These are phyloP conservation scores for Sugiyamaella xylanicola DNA, from an alignment of 1,139 yeast genomes.

Conservation along the genomic window DNA sequence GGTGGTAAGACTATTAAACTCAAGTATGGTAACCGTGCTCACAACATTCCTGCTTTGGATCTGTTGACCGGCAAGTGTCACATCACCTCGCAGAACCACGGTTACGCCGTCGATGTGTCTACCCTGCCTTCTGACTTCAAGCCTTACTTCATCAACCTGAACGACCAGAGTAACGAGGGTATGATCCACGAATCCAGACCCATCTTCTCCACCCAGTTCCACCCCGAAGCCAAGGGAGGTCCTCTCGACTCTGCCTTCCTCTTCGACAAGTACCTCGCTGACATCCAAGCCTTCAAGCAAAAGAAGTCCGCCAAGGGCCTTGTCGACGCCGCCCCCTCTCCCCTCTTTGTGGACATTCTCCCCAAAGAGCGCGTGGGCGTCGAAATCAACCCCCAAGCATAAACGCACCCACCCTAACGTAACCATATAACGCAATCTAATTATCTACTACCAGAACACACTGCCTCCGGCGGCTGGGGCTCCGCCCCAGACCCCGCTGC, in stretches of 20 bases:
- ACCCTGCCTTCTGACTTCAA: conserved; percentile 78
- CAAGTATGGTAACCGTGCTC: conserved; percentile 98
- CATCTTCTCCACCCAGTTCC: conserved; percentile 94
- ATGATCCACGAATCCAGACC: conserved; percentile 88
- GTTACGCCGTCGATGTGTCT: conserved; percentile 88
- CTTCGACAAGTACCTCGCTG: conserved; percentile 83
- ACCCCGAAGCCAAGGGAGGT: conserved; percentile 99
- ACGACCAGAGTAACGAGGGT: conserved; percentile 96
- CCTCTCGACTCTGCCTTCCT: conserved; percentile 89
- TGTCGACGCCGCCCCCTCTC: conserved; percentile 55
- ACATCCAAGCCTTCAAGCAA: conserved; percentile 62
- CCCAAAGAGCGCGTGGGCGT: conserved; percentile 80
- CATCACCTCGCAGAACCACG: conserved; percentile 97
- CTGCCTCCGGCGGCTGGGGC: conserved; percentile 8
- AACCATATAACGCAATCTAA: conserved; percentile 1
- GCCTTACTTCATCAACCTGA: conserved; percentile 87
- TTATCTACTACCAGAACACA: not conserved
- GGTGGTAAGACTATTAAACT: conserved; percentile 92
- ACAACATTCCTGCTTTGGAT: conserved; percentile 94
- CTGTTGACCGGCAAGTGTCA: conserved; percentile 88
- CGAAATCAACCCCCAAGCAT: conserved; percentile 40
- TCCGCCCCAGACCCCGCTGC: conserved; percentile 6
- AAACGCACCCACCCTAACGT: conserved; percentile 14
- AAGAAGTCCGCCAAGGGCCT: conserved; percentile 45
- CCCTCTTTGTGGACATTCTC: conserved; percentile 72